These are phyloP conservation scores for Amphicarpaea edgeworthii DNA, from an alignment of 306 rosid genomes.

Conservation along the genomic window DNA sequence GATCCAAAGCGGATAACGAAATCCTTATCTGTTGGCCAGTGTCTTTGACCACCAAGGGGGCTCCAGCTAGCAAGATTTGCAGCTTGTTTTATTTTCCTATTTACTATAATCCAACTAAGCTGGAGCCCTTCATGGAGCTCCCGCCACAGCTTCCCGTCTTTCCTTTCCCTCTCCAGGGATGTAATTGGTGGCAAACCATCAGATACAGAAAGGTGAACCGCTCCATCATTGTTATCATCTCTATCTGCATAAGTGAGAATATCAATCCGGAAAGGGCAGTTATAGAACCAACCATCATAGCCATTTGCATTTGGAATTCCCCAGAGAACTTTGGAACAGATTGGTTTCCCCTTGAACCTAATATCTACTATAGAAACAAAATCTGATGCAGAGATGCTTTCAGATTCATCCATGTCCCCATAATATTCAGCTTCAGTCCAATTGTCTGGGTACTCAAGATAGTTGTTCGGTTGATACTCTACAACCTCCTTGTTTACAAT, in stretches of 20 bases:
- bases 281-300: constrained; percentile 75
- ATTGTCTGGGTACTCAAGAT: constrained; percentile 69
- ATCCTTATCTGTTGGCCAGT: constrained; percentile 87
- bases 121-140: constrained; percentile 72
- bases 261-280: constrained; percentile 81
- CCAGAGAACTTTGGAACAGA: constrained; percentile 83
- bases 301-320: constrained; percentile 77
- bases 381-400: constrained; percentile 66
- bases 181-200: constrained; percentile 71
- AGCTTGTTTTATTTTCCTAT: constrained; percentile 73
- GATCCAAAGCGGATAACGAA: constrained; percentile 79
- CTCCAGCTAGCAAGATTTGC: constrained; percentile 86
- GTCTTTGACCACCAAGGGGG: constrained; percentile 82
- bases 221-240: constrained; percentile 60
- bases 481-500: constrained; percentile 69
- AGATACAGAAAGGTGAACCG: constrained; percentile 66
- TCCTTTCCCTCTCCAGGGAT: constrained; percentile 77
- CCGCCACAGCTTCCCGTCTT: constrained; percentile 79
- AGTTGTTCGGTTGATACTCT: constrained; percentile 53
- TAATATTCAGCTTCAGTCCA: constrained; percentile 84
- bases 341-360: constrained; percentile 66
- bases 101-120: constrained; percentile 80
- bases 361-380: constrained; percentile 81
- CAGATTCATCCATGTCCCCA: constrained; percentile 62
- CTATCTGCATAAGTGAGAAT: constrained; percentile 67